These are phyloP conservation scores for Sporisorium sorghi DNA, from an alignment of 1,284 basidiomycete species.

Conservation along the genomic window DNA sequence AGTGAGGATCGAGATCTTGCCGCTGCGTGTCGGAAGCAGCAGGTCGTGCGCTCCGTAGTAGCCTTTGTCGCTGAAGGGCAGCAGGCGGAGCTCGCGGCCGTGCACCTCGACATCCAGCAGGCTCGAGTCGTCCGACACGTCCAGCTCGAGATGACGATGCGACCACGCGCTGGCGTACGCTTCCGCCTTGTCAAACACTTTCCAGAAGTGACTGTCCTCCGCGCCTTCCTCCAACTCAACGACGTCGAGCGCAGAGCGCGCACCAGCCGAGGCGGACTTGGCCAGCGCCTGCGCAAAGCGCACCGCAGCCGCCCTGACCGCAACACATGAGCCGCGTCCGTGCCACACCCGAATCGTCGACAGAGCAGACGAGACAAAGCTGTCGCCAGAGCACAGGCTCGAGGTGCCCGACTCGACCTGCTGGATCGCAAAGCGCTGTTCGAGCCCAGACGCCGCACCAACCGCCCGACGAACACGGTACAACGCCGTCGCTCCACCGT, in stretches of 20 bases:
- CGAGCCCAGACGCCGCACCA: conserved; percentile 5
- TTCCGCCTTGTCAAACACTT: conserved; percentile 46
- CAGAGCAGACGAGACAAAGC: conserved; percentile 48
- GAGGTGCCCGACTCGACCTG: conserved; percentile 56
- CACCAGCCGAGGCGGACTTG: conserved; percentile 25
- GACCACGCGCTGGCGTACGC: conserved; percentile 52
- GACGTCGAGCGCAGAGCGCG: conserved; percentile 24
- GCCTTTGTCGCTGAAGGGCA: conserved; percentile 15
- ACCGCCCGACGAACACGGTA: conserved; percentile 51
- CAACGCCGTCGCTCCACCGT: conserved; percentile 40
- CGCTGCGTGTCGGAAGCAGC: conserved; percentile 27
- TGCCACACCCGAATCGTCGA: conserved; percentile 62
- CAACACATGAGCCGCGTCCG: conserved; percentile 45
- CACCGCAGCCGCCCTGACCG: conserved; percentile 49
- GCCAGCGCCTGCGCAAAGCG: conserved; percentile 50
- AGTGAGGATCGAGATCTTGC: conserved; percentile 52
- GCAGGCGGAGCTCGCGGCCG: conserved; percentile 18
- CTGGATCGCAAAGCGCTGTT: conserved; percentile 46
- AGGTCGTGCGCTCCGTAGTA: conserved; percentile 43
- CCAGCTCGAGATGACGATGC: conserved; percentile 28
- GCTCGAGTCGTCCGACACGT: conserved; percentile 18
- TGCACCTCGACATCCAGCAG: conserved; percentile 38
- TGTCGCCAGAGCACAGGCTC: conserved; percentile 59
- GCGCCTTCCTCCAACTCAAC: conserved; percentile 59
- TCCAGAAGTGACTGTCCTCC: conserved; percentile 56